Conservation (phyloP, 2,329 filamentous ascomycete genomes). For the Nannizziopsis barbatae region DNA sequence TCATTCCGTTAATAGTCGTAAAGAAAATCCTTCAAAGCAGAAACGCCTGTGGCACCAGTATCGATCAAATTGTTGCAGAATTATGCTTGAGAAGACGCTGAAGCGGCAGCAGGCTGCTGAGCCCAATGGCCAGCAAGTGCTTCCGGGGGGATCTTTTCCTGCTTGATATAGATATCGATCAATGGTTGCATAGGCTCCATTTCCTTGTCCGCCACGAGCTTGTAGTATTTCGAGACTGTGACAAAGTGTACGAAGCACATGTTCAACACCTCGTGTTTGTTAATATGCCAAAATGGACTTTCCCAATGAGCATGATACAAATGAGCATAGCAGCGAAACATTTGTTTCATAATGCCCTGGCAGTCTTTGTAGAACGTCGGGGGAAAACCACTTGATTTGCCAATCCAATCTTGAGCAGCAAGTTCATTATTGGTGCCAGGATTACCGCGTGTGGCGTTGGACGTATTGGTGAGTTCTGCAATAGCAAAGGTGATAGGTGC, state of each 20-base stretch:
- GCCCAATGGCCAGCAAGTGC: conserved; percentile 37
- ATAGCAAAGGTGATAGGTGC: conserved; percentile 45
- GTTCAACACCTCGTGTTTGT: conserved; percentile 60
- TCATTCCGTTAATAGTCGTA: conserved; percentile 8
- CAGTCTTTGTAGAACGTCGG: conserved; percentile 80
- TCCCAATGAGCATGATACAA: conserved; percentile 94
- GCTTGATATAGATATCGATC: conserved; percentile 82
- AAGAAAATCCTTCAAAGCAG: conserved; percentile 6
- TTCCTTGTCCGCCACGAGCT: conserved; percentile 78
- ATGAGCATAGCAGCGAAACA: conserved; percentile 97
- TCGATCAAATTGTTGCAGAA: background rate
- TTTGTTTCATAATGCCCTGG: conserved; percentile 90
- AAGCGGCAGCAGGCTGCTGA: conserved; percentile 20
- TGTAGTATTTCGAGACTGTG: conserved; percentile 65
- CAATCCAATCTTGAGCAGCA: conserved; percentile 63
- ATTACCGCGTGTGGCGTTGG: conserved; percentile 39
- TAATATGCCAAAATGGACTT: conserved; percentile 73
- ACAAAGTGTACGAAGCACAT: conserved; percentile 81
- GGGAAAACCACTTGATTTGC: conserved; percentile 86
- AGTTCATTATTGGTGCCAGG: conserved; percentile 32
- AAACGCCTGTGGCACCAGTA: conserved; percentile 6
- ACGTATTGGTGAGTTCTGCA: conserved; percentile 41
- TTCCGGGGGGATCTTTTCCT: conserved; percentile 73
- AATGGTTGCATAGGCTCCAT: conserved; percentile 92
- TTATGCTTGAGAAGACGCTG: conserved; percentile 4